These are phyloP conservation scores for Trichophyton equinum DNA, from an alignment of 2,329 filamentous ascomycete species.

Conservation along the genomic window DNA sequence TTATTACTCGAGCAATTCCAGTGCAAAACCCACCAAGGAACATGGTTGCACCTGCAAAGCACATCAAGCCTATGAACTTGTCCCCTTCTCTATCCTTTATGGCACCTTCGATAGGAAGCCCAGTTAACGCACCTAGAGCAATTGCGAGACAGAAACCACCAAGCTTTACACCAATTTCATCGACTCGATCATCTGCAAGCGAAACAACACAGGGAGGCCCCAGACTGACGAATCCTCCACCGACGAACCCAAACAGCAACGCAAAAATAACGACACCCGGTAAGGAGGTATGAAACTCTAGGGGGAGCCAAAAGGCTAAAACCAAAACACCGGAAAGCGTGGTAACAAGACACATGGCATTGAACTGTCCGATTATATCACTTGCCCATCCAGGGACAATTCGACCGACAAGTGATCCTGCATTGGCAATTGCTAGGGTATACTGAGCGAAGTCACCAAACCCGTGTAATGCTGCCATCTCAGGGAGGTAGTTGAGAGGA, in stretches of 20 bases:
- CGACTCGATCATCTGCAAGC: conserved; percentile 7
- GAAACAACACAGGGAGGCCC: conserved; percentile 6
- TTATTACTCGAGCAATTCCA: not conserved
- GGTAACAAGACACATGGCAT: conserved; percentile 6
- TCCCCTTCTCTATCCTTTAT: not conserved
- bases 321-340: conserved; percentile 4
- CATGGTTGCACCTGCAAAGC: not conserved
- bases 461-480: conserved; percentile 6
- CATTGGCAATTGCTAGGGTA: not conserved
- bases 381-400: conserved; percentile 3
- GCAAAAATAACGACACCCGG: conserved; percentile 6
- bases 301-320: conserved; percentile 9
- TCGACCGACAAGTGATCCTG: not conserved
- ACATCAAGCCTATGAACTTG: not conserved
- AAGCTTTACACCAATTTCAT: conserved; percentile 1
- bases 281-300: conserved; percentile 2
- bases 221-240: conserved; percentile 9
- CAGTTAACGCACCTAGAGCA: not conserved
- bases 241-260: conserved; percentile 6
- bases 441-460: conserved; percentile 6
- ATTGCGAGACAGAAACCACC: conserved; percentile 1
- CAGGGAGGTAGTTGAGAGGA: conserved; percentile 8
- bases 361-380: conserved; percentile 7
- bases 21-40: not conserved
- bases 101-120: not conserved